Evolutionary conservation across 2,329 filamentous ascomycete species (phyloP).

Genomic region (Epichloe typhina): DNA sequence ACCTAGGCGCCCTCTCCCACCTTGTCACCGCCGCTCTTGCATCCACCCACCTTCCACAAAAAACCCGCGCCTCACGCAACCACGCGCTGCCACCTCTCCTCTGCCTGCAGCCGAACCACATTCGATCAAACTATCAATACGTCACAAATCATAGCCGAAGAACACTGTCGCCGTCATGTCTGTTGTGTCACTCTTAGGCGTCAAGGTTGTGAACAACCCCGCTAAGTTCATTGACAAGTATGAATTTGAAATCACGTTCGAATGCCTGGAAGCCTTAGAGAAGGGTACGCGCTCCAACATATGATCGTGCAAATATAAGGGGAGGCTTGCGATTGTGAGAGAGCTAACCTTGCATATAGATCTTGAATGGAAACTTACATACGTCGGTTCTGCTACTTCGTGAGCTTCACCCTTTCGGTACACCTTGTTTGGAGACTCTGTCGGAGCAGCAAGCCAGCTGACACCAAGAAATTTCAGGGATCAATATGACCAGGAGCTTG

Average conservation of each 20-base stretch:
- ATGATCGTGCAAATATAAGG: too few species aligned
- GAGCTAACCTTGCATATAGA: conserved; percentile 37
- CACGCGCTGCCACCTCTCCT: not conserved
- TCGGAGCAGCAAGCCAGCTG: conserved; percentile 2
- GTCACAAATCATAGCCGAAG: not conserved
- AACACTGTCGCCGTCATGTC: conserved; percentile 49
- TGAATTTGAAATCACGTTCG: conserved; percentile 97
- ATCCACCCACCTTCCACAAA: conserved; percentile 2
- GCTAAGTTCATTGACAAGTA: conserved; percentile 87
- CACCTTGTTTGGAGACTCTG: conserved; percentile 5
- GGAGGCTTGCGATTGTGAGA: not conserved
- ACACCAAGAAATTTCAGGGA: conserved; percentile 42
- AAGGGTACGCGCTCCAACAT: conserved; percentile 49
- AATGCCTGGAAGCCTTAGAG: conserved; percentile 86
- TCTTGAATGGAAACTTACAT: conserved; percentile 98
- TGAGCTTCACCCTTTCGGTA: conserved; percentile 35
- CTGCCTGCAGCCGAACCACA: not conserved
- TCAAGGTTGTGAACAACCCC: conserved; percentile 94
- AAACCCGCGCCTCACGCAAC: not conserved
- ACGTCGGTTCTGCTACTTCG: conserved; percentile 96
- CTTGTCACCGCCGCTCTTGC: conserved; percentile 3
- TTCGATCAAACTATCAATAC: not conserved
- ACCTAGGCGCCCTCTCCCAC: not conserved
- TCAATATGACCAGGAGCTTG: conserved; percentile 96
- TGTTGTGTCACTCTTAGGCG: conserved; percentile 87